Evolutionary conservation across 805 yeast species (phyloP), one percentile per base, ranked within the genome.

Genomic region (Ogataea nonfermentans): DNA sequence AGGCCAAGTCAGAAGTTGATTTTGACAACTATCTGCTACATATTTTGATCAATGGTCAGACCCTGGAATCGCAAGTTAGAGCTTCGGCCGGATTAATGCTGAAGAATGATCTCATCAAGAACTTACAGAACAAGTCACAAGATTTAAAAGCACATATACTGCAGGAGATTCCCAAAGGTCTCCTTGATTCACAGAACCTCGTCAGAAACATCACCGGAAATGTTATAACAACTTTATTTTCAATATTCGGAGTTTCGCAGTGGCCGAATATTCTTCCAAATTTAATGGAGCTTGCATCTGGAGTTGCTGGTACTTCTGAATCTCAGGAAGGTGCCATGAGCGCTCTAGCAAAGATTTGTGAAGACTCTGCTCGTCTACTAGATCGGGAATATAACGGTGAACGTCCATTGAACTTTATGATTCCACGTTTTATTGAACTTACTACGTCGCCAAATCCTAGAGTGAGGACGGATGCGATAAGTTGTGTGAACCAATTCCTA

Each of bases 131-230:
- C 22, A 59, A 55, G 40, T 50, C 53, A 43, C 52, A 33, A 24
- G 62, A 55, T 13, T 41, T 65, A 24, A 65, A 63, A 37, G 46
- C 59, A 4, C 64, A 66, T 37, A 50, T 67, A 6, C 50, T 70
- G 26, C 47, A 56, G 12, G 65, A 68, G 30, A 56, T 70, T 6
- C 53, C 68, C 45, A 61, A 61, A 51, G 71, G 87, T 2, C 67
- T 88, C 30, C 52, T 74, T 23, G 83, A 74, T 44, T 50, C 63
- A 1, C 74, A 75, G 38, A 59, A 66, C n/a, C 66, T 86, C 49
- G 84, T 91, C 20, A 74, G 95, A 45, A 88, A 85, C 56, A 86
- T 91, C 44, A 82, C 96, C 5, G 96, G 97, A 27, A 89, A 82
- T 55, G 95, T 89, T 35, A 79, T 91, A 37, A 85, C 97, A 2